Conservation (phyloP, 805 yeast species). For the Suhomyces faveliae region DNA sequence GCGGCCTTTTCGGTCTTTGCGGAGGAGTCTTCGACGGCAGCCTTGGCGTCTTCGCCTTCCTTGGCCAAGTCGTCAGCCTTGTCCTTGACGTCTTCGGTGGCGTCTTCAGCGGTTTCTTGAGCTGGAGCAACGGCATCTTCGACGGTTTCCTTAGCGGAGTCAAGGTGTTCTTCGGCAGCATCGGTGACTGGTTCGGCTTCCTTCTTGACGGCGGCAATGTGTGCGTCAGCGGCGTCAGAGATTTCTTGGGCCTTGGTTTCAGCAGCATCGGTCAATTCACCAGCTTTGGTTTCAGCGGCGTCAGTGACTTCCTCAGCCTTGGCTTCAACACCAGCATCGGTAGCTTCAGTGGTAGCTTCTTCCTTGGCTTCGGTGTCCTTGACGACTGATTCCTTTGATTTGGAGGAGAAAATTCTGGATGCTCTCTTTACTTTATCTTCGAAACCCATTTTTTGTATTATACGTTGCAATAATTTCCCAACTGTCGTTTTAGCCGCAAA, state of each 20-base stretch:
- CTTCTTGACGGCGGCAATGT: conserved; percentile 6
- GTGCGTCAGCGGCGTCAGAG: conserved; percentile 7
- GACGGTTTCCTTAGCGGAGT: conserved; percentile 11
- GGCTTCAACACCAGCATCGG: conserved; percentile 12
- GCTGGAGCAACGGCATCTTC: conserved; percentile 9
- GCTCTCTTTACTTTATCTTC: conserved; percentile 40
- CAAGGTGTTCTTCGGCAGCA: conserved; percentile 10
- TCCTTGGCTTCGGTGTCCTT: conserved; percentile 9
- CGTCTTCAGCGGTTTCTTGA: conserved; percentile 8
- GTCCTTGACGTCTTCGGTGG: conserved; percentile 10
- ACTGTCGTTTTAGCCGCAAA: background rate
- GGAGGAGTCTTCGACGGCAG: conserved; percentile 26
- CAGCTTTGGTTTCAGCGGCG: conserved; percentile 8
- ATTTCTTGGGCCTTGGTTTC: background rate
- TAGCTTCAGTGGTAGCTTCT: conserved; percentile 11
- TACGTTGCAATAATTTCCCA: background rate
- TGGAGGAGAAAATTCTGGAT: conserved; percentile 32
- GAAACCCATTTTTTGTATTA: conserved; percentile 29
- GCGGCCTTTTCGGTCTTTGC: conserved; percentile 30
- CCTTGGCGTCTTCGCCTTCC: conserved; percentile 26
- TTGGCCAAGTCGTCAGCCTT: conserved; percentile 10
- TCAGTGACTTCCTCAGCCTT: conserved; percentile 3
- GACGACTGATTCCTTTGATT: conserved; percentile 23
- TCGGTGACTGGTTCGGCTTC: conserved; percentile 7
- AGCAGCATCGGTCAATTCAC: conserved; percentile 7